Conservation (phyloP, 768 basidiomycete species). For the Suillus alpinus region DNA sequence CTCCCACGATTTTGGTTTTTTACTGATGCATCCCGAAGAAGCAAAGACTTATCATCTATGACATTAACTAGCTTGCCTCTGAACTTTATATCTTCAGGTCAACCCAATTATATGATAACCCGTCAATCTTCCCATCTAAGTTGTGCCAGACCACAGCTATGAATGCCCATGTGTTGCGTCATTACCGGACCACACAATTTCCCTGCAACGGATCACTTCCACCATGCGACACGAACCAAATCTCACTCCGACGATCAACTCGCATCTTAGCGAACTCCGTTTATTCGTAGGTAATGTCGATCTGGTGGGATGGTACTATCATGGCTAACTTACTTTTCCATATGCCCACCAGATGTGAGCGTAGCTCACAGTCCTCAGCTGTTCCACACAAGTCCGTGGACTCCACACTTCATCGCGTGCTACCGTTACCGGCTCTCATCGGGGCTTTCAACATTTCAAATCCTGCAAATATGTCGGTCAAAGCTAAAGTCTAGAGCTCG, state of each 20-base stretch:
- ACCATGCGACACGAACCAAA: not conserved
- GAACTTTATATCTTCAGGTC: not conserved
- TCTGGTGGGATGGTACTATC: not conserved
- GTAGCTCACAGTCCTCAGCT: not conserved
- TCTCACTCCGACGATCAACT: not conserved
- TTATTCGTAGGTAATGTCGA: not conserved
- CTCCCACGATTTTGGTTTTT: no score
- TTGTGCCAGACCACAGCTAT: no score
- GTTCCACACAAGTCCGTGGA: not conserved
- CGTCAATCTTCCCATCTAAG: no score
- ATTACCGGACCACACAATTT: not conserved
- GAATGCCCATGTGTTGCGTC: no score
- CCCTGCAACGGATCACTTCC: not conserved
- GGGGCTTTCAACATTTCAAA: not conserved
- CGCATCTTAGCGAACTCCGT: not conserved
- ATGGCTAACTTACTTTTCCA: not conserved
- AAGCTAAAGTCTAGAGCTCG: not conserved
- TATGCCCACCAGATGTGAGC: not conserved
- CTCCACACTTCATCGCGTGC: not conserved
- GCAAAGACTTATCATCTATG: constrained; percentile 1
- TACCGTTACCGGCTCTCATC: no score
- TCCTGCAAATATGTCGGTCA: not conserved
- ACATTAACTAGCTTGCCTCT: not conserved
- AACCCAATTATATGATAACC: no score
- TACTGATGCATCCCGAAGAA: no score